Conservation (phyloP, 2,329 filamentous ascomycete species). For the Cladosporium sp. region DNA sequence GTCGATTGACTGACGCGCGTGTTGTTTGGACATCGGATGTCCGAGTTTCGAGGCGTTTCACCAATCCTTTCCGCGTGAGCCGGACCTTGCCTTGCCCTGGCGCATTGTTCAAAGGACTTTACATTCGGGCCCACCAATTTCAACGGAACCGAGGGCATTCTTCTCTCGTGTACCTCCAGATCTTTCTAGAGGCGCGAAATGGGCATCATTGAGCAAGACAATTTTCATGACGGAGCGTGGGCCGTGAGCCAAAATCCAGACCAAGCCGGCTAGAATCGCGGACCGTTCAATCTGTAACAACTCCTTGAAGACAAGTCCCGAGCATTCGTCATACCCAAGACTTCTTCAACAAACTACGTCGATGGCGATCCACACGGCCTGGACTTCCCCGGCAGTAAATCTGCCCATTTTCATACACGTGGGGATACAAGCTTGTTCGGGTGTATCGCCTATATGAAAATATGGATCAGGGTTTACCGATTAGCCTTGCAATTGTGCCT, state of each 20-base stretch:
- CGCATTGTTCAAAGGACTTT: conserved; percentile 2
- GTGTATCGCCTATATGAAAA: conserved; percentile 12
- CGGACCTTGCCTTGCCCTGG: not conserved
- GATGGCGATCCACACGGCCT: not conserved
- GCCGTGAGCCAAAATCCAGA: not conserved
- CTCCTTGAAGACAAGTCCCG: not conserved
- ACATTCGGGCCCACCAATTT: not conserved
- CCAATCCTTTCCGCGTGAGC: not conserved
- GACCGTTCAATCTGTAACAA: conserved; percentile 12
- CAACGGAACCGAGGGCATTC: not conserved
- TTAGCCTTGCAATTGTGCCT: not conserved
- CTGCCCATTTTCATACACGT: conserved; percentile 2
- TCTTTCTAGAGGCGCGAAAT: not conserved
- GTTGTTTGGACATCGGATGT: not conserved
- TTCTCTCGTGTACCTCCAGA: not conserved
- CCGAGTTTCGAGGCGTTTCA: conserved; percentile 4
- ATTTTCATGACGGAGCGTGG: not conserved
- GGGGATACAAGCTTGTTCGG: conserved; percentile 13
- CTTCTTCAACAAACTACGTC: not conserved
- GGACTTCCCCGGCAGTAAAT: not conserved
- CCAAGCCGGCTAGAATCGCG: not conserved
- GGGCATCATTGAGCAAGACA: not conserved
- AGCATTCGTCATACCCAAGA: conserved; percentile 8
- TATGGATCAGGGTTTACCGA: not conserved
- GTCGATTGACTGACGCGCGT: not conserved